Base-by-base conservation (phyloP, 2,329 filamentous ascomycete species). In the Clarireedia monteithiana region DNA sequence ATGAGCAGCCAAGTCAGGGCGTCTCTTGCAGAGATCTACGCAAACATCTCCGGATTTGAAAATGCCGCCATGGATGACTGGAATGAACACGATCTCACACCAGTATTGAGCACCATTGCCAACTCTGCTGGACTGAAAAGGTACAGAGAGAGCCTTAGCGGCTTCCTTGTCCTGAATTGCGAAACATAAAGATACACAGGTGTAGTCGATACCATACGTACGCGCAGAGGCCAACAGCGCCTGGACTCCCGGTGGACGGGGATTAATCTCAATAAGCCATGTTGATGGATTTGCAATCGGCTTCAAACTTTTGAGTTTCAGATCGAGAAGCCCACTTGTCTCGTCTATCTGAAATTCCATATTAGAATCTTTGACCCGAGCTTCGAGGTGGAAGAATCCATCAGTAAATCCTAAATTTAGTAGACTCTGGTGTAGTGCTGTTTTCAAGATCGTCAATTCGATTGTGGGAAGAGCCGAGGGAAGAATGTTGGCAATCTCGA, bases 371-470 rank as follows among this genome's bases (percentile, higher is more conserved):
- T 59, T 10, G 2, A 68, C 53, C 12, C 67, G 65, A 9, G 64
- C 68, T 62, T 70, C 67, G 14, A 63, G 24, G 52, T 70, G 67
- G 50, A 64, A 68, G 17, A 68, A 50, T 3, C 68, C 68, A 30
- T 26, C 48, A 5, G 48, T 34, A 46, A 70, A 66, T 4, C 67
- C 67, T 9, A 66, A 34, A 15, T 56, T 27, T 1, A 64, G 54
- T 2, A 70, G 52, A 40, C 42, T 61, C n/a, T 62, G 27, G 34
- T 57, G 55, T n/a, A 69, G 38, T 6, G 54, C 50, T 1, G 59
- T 45, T 17, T 47, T 30, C 6, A 67, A 15, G 4, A 63, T 23
- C 15, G 56, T 50, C 12, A 50, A 39, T 45, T 70, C 68, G 7
- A 55, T 17, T 20, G 50, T 17, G 4, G 62, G 60, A n/a, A 67